These are phyloP conservation scores for Cystofilobasidium macerans DNA, from an alignment of 768 basidiomycete genomes.

Conservation along the genomic window DNA sequence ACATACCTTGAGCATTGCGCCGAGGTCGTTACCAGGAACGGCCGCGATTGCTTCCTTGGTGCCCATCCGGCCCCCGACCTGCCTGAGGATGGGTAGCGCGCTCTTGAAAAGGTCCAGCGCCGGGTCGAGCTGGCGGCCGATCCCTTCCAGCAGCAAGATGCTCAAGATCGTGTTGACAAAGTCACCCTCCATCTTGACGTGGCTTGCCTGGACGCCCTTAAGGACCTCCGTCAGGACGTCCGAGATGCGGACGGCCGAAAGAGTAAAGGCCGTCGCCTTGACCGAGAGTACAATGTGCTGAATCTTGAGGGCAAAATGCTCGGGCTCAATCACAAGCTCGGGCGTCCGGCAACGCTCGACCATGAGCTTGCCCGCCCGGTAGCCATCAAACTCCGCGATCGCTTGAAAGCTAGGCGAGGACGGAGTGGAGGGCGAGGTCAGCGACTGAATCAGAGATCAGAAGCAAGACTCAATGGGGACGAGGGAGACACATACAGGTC, in stretches of 20 bases:
- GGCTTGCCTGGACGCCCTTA: slow-evolving; percentile 71
- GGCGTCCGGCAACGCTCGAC: slow-evolving; percentile 85
- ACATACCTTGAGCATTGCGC: slow-evolving; percentile 75
- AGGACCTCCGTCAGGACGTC: slow-evolving; percentile 86
- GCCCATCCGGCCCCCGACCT: slow-evolving; percentile 85
- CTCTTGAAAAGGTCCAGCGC: slow-evolving; percentile 87
- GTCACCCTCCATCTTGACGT: slow-evolving; percentile 97
- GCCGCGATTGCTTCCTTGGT: slow-evolving; percentile 46
- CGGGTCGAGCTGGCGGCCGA: slow-evolving; percentile 87
- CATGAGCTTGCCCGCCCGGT: slow-evolving; percentile 83
- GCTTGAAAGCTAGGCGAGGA: slow-evolving; percentile 55
- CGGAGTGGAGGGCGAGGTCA: not conserved
- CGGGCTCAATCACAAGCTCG: slow-evolving; percentile 75
- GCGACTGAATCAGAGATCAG: not conserved
- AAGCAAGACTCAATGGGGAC: not conserved
- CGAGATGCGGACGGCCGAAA: slow-evolving; percentile 91
- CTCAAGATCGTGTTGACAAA: slow-evolving; percentile 97
- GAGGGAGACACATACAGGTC: slow-evolving; percentile 47
- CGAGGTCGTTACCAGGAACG: slow-evolving; percentile 45
- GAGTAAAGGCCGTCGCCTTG: slow-evolving; percentile 85
- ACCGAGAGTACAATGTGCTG: slow-evolving; percentile 87
- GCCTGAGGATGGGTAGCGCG: slow-evolving; percentile 81
- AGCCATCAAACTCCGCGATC: slow-evolving; percentile 93
- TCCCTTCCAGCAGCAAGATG: slow-evolving; percentile 85
- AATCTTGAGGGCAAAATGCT: slow-evolving; percentile 95